Evolutionary conservation across 2,329 filamentous ascomycete genomes (phyloP).

Genomic region (Penicillium sp.): DNA sequence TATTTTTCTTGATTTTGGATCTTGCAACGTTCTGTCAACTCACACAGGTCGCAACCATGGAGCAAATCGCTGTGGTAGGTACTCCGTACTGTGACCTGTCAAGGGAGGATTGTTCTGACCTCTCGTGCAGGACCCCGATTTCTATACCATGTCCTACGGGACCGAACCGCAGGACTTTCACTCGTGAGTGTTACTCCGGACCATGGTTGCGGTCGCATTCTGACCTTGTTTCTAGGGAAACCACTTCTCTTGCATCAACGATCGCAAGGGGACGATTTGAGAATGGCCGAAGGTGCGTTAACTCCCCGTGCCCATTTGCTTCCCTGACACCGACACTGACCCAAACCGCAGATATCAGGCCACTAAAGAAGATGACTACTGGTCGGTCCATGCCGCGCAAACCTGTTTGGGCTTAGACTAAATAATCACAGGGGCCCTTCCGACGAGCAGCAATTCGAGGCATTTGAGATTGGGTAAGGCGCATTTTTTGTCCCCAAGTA

Average conservation of each 20-base stretch:
- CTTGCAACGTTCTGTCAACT: not conserved
- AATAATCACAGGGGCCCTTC: conserved; percentile 15
- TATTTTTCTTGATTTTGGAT: not conserved
- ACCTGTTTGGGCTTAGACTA: not conserved
- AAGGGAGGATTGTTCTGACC: not conserved
- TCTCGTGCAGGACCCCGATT: not conserved
- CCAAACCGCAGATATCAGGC: conserved; percentile 14
- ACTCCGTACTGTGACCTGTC: not conserved
- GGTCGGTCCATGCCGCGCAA: conserved; percentile 7
- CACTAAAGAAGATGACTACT: conserved; percentile 20
- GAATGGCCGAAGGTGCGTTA: conserved; percentile 17
- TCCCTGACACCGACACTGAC: not conserved
- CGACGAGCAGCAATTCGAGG: conserved; percentile 21
- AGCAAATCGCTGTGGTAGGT: not conserved
- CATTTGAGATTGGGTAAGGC: conserved; percentile 19
- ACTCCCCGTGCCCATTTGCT: not conserved
- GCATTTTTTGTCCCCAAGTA: not conserved
- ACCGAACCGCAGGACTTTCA: not conserved
- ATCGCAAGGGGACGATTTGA: conserved; percentile 16
- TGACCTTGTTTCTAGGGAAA: conserved; percentile 10
- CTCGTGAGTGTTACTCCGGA: not conserved
- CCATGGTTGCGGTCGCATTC: not conserved
- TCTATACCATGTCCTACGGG: not conserved
- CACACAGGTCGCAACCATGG: not conserved
- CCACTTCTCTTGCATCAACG: conserved; percentile 15